These are phyloP conservation scores for Dipteronia sinensis DNA, from an alignment of 345 rosid genomes.

Conservation along the genomic window DNA sequence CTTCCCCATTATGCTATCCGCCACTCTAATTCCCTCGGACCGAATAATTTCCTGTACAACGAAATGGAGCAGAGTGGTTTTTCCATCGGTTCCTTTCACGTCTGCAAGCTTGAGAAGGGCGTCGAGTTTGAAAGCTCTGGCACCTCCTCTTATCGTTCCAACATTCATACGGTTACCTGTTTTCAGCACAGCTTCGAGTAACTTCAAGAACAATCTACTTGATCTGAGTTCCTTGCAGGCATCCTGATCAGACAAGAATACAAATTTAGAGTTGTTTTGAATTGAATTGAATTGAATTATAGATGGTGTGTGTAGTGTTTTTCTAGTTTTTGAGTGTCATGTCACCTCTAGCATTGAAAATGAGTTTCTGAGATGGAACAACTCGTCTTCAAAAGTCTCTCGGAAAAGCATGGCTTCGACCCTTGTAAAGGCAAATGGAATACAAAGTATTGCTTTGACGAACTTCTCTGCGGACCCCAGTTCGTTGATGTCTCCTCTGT, in stretches of 20 bases:
- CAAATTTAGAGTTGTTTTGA: not conserved
- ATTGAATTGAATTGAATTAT: not conserved
- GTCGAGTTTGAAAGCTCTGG: constrained; percentile 92
- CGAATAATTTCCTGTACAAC: constrained; percentile 92
- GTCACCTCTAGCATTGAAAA: constrained; percentile 86
- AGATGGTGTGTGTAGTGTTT: not conserved
- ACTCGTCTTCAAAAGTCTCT: constrained; percentile 91
- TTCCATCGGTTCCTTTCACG: constrained; percentile 90
- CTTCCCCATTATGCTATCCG: constrained; percentile 91
- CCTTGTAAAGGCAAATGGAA: constrained; percentile 73
- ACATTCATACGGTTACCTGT: constrained; percentile 98
- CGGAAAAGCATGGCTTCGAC: constrained; percentile 91
- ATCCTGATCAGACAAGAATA: constrained; percentile 46
- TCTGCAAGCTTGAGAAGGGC: constrained; percentile 92
- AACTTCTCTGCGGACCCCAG: constrained; percentile 86
- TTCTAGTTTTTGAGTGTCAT: constrained; percentile 14
- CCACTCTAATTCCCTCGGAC: constrained; percentile 83
- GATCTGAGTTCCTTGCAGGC: constrained; percentile 98
- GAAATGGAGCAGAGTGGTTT: constrained; percentile 85
- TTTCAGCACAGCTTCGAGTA: constrained; percentile 90
- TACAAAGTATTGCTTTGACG: constrained; percentile 51
- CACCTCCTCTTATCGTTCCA: constrained; percentile 95
- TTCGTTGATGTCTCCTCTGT: constrained; percentile 73
- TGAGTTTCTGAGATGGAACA: constrained; percentile 81
- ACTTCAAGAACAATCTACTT: constrained; percentile 82